Evolutionary conservation across 73 alveolate genomes (phyloP), one percentile per base, ranked within the genome.

Genomic region (Symbiodinium natans): DNA sequence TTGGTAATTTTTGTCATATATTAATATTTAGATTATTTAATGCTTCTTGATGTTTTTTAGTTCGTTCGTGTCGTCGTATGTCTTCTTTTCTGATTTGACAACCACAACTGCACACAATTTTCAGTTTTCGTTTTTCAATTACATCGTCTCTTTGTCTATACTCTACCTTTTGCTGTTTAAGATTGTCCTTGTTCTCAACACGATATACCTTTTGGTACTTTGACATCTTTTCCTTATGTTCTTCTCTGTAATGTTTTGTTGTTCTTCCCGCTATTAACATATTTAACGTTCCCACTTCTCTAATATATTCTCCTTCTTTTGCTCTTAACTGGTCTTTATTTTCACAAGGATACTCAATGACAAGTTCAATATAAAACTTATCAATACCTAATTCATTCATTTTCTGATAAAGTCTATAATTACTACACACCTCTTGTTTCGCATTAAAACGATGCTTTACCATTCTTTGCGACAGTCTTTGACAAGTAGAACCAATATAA

Each of bases 261-360:
- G 56, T 77, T 77, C 86, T 77, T 1, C 86, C 86, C 36, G 86
- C 86, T 7, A 77, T 77, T 6, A 2, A 2, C 33, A 11, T 9
- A 31, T 77, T 77, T 40, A 77, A 36, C 36, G 86, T 77, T 77
- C 86, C 86, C 8, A 33, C 3, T 36, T 77, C 8, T 36, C 86
- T 77, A 19, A 77, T 77, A 36, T 36, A 77, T 40, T 31, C 56
- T 34, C 86, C 54, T 77, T 77, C 86, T 2, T 34, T 77, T 36
- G 86, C 86, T 33, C 54, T 33, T 31, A 77, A 36, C 42, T 77
- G 86, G 31, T 77, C 86, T 36, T 77, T 77, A 31, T 36, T 77
- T 3, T 77, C 54, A 36, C 86, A 77, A 15, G 86, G 86, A 31
- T 41, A 31, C 36, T 77, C 86, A 31, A 13, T 36, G 1, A 34